Base-by-base conservation (phyloP, 2,329 filamentous ascomycete species). In the Aspergillus aculeatinus region DNA sequence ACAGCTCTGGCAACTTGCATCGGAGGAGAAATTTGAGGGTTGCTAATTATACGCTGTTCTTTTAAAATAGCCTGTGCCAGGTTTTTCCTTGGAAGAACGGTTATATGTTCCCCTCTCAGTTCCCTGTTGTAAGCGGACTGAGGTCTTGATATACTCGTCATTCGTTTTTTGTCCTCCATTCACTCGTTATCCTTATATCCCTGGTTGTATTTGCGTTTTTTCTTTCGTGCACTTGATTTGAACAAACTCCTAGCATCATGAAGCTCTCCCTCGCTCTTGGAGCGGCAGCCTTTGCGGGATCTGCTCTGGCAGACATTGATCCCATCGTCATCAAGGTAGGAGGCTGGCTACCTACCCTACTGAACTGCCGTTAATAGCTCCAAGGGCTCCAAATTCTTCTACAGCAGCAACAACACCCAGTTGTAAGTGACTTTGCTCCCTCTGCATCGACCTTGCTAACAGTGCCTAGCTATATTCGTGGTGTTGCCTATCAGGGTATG, bases 321-420 rank as follows among this genome's bases (percentile, higher is more conserved):
- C 76, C 81, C 9, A 83, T 84, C 61, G 74, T 83, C 57, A 82
- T 83, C 83, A 92, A 67, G 63, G 64, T 64, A 57, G 6, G 49
- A 19, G 10, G 11, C 27, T 29, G 11, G 44, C 4, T 4, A 10
- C 31, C 6, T 19, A 44, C 31, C 5, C 11, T 35, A 16, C 1
- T 31, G 31, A 16, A 33, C n/a, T 9, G 3, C n/a, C 6, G n/a
- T 49, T 54, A 16, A 63, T 21, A 39, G 25, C 2, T 19, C 21
- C 7, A n/a, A 92, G 84, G 88, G 90, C 65, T 85, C 85, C 72
- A 92, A 94, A 78, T 93, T 96, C 84, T 96, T 94, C 83, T 92
- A 90, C 83, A 83, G 89, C 76, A 89, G 87, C 74, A 89, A 88
- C 76, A 87, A 87, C 72, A 88, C 86, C 23, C 84, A 90, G 80